These are phyloP conservation scores for Dactylellina parvicollis DNA, from an alignment of 2,329 filamentous ascomycete genomes.

Conservation along the genomic window DNA sequence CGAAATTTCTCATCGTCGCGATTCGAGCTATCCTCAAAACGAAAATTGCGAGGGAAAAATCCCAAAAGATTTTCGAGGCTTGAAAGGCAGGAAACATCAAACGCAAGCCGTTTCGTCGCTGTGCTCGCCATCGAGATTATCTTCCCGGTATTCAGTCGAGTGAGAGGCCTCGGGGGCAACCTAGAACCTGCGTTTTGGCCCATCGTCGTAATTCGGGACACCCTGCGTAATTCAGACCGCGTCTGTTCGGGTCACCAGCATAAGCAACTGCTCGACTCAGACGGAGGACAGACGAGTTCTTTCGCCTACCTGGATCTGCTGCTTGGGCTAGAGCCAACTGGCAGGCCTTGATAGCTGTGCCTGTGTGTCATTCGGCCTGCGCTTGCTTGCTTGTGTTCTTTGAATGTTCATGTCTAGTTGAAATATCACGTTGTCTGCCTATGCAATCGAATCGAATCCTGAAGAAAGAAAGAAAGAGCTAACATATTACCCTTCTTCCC, in stretches of 20 bases:
- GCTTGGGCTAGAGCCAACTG: slow-evolving; percentile 30
- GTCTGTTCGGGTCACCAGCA: slow-evolving; percentile 35
- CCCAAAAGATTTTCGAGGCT: slow-evolving; percentile 12
- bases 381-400: slow-evolving; percentile 18
- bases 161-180: slow-evolving; percentile 32
- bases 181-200: slow-evolving; percentile 51
- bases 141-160: slow-evolving; percentile 12
- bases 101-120: slow-evolving; percentile 52
- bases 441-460: slow-evolving; percentile 41
- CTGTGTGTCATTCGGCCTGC: slow-evolving; percentile 47
- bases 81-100: slow-evolving; percentile 25
- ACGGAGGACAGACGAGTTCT: slow-evolving; percentile 8
- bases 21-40: slow-evolving; percentile 35
- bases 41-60: slow-evolving; percentile 29
- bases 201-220: slow-evolving; percentile 53
- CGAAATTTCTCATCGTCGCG: slow-evolving; percentile 45
- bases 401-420: slow-evolving; percentile 24
- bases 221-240: slow-evolving; percentile 51
- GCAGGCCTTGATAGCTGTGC: slow-evolving; percentile 40
- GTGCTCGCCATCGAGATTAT: slow-evolving; percentile 37
- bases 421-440: slow-evolving; percentile 51
- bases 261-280: slow-evolving; percentile 29
- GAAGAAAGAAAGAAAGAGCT: slow-evolving; percentile 30
- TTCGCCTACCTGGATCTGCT: slow-evolving; percentile 9
- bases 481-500: slow-evolving; percentile 16